Evolutionary conservation across 257 asterid genomes (phyloP).

Genomic region (Jacaranda copaia): DNA sequence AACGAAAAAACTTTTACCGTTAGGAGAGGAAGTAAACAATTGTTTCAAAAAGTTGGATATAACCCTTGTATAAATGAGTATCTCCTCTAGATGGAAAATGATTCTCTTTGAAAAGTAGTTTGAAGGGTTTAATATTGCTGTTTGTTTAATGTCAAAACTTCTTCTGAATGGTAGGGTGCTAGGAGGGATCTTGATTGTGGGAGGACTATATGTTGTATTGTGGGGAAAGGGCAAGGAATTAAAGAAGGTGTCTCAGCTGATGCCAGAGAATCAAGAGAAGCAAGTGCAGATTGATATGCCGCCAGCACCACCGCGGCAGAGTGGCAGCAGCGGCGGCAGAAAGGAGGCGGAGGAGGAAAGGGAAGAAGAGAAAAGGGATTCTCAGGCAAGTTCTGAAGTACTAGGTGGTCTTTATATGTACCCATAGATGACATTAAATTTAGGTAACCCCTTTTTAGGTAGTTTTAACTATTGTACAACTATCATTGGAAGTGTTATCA

Average conservation of each 20-base stretch:
- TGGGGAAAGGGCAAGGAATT: slow-evolving; percentile 61
- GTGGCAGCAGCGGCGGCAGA: slow-evolving; percentile 12
- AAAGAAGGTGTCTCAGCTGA: slow-evolving; percentile 42
- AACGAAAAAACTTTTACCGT: too few relatives aligned
- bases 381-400: slow-evolving; percentile 38
- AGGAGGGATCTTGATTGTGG: slow-evolving; percentile 55
- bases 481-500: too few relatives aligned
- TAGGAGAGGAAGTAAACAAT: too few relatives aligned
- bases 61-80: too few relatives aligned
- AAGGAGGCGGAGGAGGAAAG: slow-evolving; percentile 14
- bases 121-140: background rate
- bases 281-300: slow-evolving; percentile 23
- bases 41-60: too few relatives aligned
- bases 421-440: slow-evolving; percentile 15
- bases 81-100: too few relatives aligned
- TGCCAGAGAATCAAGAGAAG: slow-evolving; percentile 40
- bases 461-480: too few relatives aligned
- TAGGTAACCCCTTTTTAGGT: background rate
- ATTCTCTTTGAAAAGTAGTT: too few relatives aligned
- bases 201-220: slow-evolving; percentile 55
- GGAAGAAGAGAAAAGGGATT: slow-evolving; percentile 30
- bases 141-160: background rate
- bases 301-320: background rate
- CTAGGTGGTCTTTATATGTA: slow-evolving; percentile 38
- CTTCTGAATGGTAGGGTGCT: slow-evolving; percentile 43